Evolutionary conservation across 2,329 filamentous ascomycete species (phyloP).

Genomic region (Aspergillus unguis): DNA sequence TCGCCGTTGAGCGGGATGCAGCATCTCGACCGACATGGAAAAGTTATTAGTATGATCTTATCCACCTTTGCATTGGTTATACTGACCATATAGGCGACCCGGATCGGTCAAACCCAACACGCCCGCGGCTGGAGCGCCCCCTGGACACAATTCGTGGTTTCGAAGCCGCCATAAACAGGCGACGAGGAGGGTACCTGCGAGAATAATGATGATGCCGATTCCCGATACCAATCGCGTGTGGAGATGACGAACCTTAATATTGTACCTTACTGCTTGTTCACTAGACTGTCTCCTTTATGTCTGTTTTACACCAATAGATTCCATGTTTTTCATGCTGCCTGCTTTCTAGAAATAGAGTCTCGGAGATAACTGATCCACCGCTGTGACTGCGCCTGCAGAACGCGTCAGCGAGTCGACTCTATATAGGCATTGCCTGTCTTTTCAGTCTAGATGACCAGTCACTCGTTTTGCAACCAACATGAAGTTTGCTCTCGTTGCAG

Average conservation of each 20-base stretch:
- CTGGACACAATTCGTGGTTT: constrained; percentile 89
- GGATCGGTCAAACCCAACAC: constrained; percentile 84
- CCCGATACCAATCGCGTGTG: neutral
- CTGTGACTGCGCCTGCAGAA: neutral
- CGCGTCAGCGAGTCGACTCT: constrained; percentile 9
- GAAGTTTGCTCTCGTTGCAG: constrained; percentile 13
- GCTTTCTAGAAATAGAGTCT: constrained; percentile 11
- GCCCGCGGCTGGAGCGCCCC: constrained; percentile 80
- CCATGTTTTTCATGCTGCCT: neutral
- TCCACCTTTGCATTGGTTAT: neutral
- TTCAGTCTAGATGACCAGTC: neutral
- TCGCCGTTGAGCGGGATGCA: constrained; percentile 67
- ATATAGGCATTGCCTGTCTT: neutral
- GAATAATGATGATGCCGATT: neutral
- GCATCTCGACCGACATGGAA: constrained; percentile 73
- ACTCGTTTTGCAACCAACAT: neutral
- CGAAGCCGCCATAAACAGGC: constrained; percentile 77
- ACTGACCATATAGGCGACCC: constrained; percentile 64
- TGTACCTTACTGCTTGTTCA: neutral
- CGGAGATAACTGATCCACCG: constrained; percentile 5
- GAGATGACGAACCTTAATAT: neutral
- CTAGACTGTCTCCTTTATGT: neutral
- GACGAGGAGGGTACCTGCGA: constrained; percentile 31
- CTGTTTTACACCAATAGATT: neutral
- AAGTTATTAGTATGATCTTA: constrained; percentile 64